Evolutionary conservation across 805 yeast species (phyloP).

Genomic region (Suhomyces faveliae): DNA sequence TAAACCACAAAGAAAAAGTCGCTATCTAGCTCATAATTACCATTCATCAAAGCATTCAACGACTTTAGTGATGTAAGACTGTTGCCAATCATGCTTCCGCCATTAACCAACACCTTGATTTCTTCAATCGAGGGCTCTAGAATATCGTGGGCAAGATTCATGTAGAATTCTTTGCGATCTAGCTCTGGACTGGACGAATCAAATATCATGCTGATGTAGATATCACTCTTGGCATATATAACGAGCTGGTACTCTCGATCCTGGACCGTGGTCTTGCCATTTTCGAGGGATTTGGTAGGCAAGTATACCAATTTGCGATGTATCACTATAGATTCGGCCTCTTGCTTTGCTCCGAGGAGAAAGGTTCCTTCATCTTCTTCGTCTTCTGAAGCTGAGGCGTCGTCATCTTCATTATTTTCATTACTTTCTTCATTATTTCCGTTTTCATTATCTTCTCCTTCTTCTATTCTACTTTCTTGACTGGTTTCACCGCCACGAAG

Average conservation of each 20-base stretch:
- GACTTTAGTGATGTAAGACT: slow-evolving; percentile 32
- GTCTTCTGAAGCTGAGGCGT: background rate
- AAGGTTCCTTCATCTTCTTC: slow-evolving; percentile 20
- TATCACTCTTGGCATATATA: slow-evolving; percentile 23
- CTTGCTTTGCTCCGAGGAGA: slow-evolving; percentile 23
- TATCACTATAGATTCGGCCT: slow-evolving; percentile 10
- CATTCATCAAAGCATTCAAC: slow-evolving; percentile 14
- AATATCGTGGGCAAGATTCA: slow-evolving; percentile 13
- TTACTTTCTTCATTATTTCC: background rate
- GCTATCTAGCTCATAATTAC: slow-evolving; percentile 20
- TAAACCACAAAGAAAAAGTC: slow-evolving; percentile 39
- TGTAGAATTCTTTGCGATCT: slow-evolving; percentile 24
- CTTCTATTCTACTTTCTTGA: background rate
- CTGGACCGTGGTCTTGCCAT: slow-evolving; percentile 3
- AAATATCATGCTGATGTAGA: slow-evolving; percentile 25
- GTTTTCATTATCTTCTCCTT: background rate
- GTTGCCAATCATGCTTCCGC: slow-evolving; percentile 22
- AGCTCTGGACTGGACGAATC: slow-evolving; percentile 28
- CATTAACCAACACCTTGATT: slow-evolving; percentile 11
- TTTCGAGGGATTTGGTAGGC: slow-evolving; percentile 8
- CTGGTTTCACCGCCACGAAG: too few relatives aligned
- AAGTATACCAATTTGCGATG: slow-evolving; percentile 28
- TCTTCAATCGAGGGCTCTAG: slow-evolving; percentile 25
- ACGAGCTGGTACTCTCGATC: slow-evolving; percentile 32
- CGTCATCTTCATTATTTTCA: background rate